phyloP scores from a whole-genome alignment of 768 basidiomycete genomes.

The Galerina sulciceps region DNA sequence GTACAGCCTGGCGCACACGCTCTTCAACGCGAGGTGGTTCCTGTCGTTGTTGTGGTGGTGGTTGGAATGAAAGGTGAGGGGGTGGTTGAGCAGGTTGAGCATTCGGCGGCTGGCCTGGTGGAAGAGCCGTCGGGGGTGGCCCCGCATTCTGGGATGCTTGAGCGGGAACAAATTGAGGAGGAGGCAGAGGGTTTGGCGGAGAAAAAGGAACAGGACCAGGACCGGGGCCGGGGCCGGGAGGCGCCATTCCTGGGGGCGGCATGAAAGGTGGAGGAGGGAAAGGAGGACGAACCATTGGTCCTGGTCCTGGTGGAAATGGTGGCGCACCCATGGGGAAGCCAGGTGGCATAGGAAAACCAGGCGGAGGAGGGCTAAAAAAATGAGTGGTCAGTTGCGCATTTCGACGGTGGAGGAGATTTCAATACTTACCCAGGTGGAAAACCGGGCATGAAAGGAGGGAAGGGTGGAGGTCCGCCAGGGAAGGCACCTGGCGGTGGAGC shows the following conservation, averaged over 20 bases:
- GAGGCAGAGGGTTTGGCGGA: conserved; percentile 16
- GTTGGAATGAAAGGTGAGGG: not conserved
- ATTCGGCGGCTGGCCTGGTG: conserved; percentile 10
- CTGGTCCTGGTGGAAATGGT: conserved; percentile 16
- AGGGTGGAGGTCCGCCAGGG: conserved; percentile 51
- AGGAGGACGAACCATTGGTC: conserved; percentile 11
- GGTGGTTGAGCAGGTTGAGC: conserved; percentile 3
- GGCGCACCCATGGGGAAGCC: conserved; percentile 33
- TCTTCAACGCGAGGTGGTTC: conserved; percentile 11
- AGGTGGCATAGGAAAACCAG: conserved; percentile 27
- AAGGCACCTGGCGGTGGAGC: conserved; percentile 46
- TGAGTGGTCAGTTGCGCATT: conserved; percentile 13
- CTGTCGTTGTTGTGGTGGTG: conserved; percentile 10
- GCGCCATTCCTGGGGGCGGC: conserved; percentile 9
- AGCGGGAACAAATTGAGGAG: conserved; percentile 27
- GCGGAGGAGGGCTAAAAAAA: conserved; percentile 17
- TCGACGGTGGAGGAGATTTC: conserved; percentile 9
- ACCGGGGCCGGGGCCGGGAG: conserved; percentile 6
- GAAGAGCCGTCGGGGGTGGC: conserved; percentile 6
- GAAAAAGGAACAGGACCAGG: conserved; percentile 14
- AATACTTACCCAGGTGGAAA: conserved; percentile 60
- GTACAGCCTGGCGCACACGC: conserved; percentile 27
- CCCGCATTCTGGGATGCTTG: conserved; percentile 10
- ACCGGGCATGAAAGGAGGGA: conserved; percentile 56
- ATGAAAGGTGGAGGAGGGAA: conserved; percentile 19